Conservation (phyloP, 805 yeast species). For the Helenozyma rhizophorensis region DNA sequence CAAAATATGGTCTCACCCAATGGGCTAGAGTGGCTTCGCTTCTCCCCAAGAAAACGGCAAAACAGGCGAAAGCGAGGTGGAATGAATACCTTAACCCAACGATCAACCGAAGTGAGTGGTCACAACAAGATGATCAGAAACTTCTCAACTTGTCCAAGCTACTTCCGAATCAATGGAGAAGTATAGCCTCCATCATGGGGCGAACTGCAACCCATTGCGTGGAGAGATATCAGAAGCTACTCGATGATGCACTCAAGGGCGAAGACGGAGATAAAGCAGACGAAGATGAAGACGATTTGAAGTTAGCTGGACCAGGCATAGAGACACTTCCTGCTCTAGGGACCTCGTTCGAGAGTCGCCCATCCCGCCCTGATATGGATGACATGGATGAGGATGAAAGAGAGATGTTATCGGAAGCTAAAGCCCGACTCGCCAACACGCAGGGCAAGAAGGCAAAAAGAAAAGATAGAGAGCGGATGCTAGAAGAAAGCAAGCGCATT, state of each 20-base stretch:
- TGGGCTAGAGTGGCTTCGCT: slow-evolving; percentile 93
- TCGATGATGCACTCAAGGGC: slow-evolving; percentile 43
- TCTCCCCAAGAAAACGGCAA: slow-evolving; percentile 78
- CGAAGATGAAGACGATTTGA: slow-evolving; percentile 25
- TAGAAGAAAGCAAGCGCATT: slow-evolving; percentile 72
- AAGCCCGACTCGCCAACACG: slow-evolving; percentile 85
- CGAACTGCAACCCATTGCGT: slow-evolving; percentile 85
- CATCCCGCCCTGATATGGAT: slow-evolving; percentile 76
- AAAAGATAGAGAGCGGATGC: slow-evolving; percentile 77
- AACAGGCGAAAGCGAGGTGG: slow-evolving; percentile 93
- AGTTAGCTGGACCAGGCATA: slow-evolving; percentile 48
- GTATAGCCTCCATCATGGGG: slow-evolving; percentile 76
- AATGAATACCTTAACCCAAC: slow-evolving; percentile 78
- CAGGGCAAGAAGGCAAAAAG: slow-evolving; percentile 93
- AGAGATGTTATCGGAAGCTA: slow-evolving; percentile 93
- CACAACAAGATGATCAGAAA: slow-evolving; percentile 69
- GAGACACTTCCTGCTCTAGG: slow-evolving; percentile 46
- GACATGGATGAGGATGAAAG: slow-evolving; percentile 82
- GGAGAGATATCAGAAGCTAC: slow-evolving; percentile 72
- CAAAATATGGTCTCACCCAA: slow-evolving; percentile 90
- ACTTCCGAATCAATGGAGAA: slow-evolving; percentile 92
- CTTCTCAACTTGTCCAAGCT: slow-evolving; percentile 61
- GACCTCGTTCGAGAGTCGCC: slow-evolving; percentile 62
- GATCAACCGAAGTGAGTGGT: slow-evolving; percentile 63
- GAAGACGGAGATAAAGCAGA: slow-evolving; percentile 23